Conservation (phyloP, 176 grass and related monocot genomes). For the Eleusine indica region DNA sequence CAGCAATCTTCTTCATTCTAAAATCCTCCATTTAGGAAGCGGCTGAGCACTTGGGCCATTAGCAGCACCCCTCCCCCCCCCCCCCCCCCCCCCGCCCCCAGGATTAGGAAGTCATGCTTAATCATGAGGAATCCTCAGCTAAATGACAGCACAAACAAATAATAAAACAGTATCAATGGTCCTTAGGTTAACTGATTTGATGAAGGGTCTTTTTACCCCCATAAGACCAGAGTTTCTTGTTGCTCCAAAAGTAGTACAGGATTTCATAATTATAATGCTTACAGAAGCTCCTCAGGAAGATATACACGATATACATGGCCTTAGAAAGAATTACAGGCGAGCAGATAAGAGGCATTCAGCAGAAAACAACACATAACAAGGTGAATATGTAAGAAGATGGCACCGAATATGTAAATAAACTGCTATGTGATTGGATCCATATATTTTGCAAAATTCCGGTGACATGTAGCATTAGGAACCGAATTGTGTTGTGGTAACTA, state of each 20-base stretch:
- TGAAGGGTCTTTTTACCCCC: neutral
- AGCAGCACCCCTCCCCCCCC: too few relatives aligned
- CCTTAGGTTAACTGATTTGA: neutral
- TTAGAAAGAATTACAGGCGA: neutral
- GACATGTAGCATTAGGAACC: neutral
- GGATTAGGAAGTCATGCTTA: neutral
- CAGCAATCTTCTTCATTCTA: neutral
- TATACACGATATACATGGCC: neutral
- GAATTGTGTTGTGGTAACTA: neutral
- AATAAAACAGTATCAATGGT: neutral
- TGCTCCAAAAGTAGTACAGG: neutral
- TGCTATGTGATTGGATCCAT: neutral
- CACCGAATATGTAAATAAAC: neutral
- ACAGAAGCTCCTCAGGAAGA: neutral
- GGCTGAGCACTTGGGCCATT: too few relatives aligned
- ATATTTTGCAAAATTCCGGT: neutral
- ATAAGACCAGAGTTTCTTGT: neutral
- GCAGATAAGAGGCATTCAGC: neutral
- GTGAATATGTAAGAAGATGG: neutral
- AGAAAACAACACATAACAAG: neutral
- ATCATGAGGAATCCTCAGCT: neutral
- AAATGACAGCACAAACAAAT: neutral
- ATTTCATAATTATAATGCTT: neutral
- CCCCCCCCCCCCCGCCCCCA: too few relatives aligned
- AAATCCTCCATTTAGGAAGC: too few relatives aligned